These are phyloP conservation scores for Asterionellopsis glacialis DNA, from an alignment of 108 stramenopile genomes.

Conservation along the genomic window DNA sequence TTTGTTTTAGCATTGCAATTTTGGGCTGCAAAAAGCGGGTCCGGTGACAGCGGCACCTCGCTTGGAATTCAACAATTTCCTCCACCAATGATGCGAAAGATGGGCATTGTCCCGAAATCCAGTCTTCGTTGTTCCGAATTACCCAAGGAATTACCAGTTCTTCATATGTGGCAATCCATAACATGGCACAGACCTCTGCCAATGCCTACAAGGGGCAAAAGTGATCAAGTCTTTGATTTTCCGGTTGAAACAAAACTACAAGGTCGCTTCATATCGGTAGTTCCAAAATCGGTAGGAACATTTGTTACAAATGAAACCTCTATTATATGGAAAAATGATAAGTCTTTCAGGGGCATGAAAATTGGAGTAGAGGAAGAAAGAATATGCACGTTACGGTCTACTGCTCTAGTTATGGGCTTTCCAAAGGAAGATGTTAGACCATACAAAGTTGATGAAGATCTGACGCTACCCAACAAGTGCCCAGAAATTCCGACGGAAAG, in stretches of 20 bases:
- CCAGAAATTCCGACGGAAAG: constrained; percentile 1
- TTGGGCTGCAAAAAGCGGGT: constrained; percentile 24
- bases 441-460: constrained; percentile 6
- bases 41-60: background rate
- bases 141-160: constrained; percentile 33
- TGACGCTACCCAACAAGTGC: background rate
- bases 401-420: constrained; percentile 56
- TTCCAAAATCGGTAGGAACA: constrained; percentile 67
- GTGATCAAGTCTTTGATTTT: background rate
- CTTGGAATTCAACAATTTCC: constrained; percentile 63
- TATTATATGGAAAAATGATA: constrained; percentile 1
- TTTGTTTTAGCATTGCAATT: constrained; percentile 52
- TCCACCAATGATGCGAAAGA: constrained; percentile 39
- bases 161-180: constrained; percentile 71
- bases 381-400: constrained; percentile 55
- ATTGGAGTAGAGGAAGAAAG: constrained; percentile 4
- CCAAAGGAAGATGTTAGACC: constrained; percentile 29
- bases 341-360: constrained; percentile 6
- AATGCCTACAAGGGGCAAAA: constrained; percentile 19
- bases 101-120: constrained; percentile 25
- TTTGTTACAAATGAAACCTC: constrained; percentile 63
- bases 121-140: constrained; percentile 18
- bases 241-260: constrained; percentile 7
- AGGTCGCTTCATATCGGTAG: constrained; percentile 22
- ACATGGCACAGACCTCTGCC: constrained; percentile 25